Conservation (phyloP, 2,329 filamentous ascomycete genomes). For the Tympanopsis confertula region DNA sequence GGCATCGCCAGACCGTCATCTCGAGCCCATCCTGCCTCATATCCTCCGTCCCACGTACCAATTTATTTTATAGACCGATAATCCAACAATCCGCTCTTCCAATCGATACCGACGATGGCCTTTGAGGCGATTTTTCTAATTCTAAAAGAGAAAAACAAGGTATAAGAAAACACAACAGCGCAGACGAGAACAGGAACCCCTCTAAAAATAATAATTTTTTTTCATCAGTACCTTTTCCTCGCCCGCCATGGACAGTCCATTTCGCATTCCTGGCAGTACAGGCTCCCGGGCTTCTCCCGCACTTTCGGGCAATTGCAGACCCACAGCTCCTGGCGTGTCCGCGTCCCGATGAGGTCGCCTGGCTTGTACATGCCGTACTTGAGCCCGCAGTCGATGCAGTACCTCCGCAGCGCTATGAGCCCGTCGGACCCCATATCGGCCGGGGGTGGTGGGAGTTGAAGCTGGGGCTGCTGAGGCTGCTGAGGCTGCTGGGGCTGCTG, state of each 20-base stretch:
- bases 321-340: slow-evolving; percentile 24
- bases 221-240: no score
- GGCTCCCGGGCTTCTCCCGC: background rate
- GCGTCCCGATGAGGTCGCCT: slow-evolving; percentile 23
- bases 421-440: slow-evolving; percentile 7
- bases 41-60: no score
- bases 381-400: slow-evolving; percentile 29
- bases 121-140: no score
- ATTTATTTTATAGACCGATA: no score
- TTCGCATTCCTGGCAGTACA: slow-evolving; percentile 1
- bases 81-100: no score
- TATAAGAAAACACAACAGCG: no score
- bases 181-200: no score
- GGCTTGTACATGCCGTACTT: slow-evolving; percentile 21
- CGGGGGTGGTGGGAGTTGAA: background rate
- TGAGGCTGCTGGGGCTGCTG: slow-evolving; percentile 6
- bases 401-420: slow-evolving; percentile 20
- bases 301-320: slow-evolving; percentile 21
- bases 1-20: no score
- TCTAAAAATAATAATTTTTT: no score
- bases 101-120: no score
- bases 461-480: background rate
- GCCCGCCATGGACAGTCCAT: slow-evolving; percentile 1
- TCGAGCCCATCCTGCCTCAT: no score
- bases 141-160: no score